phyloP scores from a whole-genome alignment of 1,284 basidiomycete genomes.

The Tilletia setariae region DNA sequence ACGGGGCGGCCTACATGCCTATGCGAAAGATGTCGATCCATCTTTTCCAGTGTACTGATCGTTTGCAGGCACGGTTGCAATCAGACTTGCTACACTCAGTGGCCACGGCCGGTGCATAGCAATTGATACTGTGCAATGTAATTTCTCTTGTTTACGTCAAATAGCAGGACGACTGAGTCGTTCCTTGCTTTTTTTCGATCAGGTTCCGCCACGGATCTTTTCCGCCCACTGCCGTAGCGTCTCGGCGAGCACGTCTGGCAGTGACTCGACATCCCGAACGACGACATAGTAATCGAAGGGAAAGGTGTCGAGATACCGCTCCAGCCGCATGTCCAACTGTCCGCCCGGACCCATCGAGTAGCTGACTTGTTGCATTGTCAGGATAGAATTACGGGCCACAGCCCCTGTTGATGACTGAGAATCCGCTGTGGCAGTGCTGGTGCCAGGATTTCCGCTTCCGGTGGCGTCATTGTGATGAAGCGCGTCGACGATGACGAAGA shows the following conservation, averaged over 20 bases:
- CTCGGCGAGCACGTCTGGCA: slow-evolving; percentile 86
- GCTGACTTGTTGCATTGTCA: slow-evolving; percentile 87
- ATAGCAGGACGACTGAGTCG: too few species aligned
- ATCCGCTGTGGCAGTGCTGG: not conserved
- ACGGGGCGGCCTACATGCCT: slow-evolving; percentile 37
- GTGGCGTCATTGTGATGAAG: slow-evolving; percentile 56
- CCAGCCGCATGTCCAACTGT: slow-evolving; percentile 78
- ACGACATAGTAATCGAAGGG: slow-evolving; percentile 98
- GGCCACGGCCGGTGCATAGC: too few species aligned
- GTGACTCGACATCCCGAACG: slow-evolving; percentile 79
- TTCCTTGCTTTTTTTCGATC: too few species aligned
- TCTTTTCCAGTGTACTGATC: slow-evolving; percentile 38
- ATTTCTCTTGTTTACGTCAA: too few species aligned
- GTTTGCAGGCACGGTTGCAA: too few species aligned
- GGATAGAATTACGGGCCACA: slow-evolving; percentile 71
- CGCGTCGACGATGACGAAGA: slow-evolving; percentile 94
- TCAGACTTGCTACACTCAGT: too few species aligned
- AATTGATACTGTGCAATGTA: too few species aligned
- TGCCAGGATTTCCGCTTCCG: slow-evolving; percentile 9
- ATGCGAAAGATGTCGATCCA: slow-evolving; percentile 28
- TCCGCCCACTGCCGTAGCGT: slow-evolving; percentile 78
- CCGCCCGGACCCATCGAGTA: slow-evolving; percentile 71
- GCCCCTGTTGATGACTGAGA: not conserved
- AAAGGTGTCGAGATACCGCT: slow-evolving; percentile 85
- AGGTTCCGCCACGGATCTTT: too few species aligned